Evolutionary conservation across 2,329 filamentous ascomycete species (phyloP).

Genomic region (Fusarium tanahbumbuense): DNA sequence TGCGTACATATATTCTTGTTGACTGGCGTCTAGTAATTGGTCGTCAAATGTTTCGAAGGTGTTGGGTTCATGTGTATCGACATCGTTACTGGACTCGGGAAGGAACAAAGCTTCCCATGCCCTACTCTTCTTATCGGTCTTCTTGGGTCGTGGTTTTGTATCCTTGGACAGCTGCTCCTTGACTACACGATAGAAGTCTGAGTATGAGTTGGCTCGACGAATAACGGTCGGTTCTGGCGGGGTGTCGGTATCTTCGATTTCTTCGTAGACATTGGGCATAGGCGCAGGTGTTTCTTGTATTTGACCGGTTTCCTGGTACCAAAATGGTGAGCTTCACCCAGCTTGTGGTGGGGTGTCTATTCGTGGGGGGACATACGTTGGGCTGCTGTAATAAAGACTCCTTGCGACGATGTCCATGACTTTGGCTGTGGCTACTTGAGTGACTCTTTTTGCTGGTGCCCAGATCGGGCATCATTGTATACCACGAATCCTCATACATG

Average conservation of each 20-base stretch:
- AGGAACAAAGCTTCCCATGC: slow-evolving; percentile 65
- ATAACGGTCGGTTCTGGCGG: slow-evolving; percentile 75
- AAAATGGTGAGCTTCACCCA: slow-evolving; percentile 42
- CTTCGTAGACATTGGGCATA: slow-evolving; percentile 69
- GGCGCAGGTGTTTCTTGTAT: slow-evolving; percentile 63
- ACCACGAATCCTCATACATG: slow-evolving; percentile 90
- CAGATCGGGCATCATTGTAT: slow-evolving; percentile 77
- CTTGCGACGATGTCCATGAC: slow-evolving; percentile 70
- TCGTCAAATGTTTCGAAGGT: slow-evolving; percentile 62
- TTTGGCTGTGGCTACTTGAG: slow-evolving; percentile 56
- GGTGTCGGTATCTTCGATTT: slow-evolving; percentile 63
- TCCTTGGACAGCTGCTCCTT: slow-evolving; percentile 68
- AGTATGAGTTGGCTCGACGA: slow-evolving; percentile 78
- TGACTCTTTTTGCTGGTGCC: slow-evolving; percentile 63
- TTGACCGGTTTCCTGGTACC: slow-evolving; percentile 64
- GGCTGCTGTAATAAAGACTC: slow-evolving; percentile 76
- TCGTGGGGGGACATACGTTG: slow-evolving; percentile 58
- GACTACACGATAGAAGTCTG: slow-evolving; percentile 77
- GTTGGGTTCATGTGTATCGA: slow-evolving; percentile 43
- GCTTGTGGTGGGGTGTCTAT: slow-evolving; percentile 24
- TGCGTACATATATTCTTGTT: slow-evolving; percentile 83
- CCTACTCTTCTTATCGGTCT: slow-evolving; percentile 55
- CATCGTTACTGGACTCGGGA: slow-evolving; percentile 9
- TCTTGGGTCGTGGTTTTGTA: slow-evolving; percentile 54
- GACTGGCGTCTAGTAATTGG: slow-evolving; percentile 81